phyloP scores from a whole-genome alignment of 805 yeast species.

The Candida odintsovae region DNA sequence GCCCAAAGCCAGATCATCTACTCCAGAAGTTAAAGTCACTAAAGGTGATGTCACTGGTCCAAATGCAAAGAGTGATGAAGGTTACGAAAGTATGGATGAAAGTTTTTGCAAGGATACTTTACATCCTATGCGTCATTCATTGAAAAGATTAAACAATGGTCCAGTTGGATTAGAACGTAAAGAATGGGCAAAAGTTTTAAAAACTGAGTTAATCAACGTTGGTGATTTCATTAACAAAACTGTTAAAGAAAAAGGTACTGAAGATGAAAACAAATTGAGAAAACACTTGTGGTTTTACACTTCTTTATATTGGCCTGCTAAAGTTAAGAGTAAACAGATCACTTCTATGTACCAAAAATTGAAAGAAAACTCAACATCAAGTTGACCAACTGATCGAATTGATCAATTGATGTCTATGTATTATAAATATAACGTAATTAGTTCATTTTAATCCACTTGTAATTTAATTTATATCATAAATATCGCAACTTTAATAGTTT shows the following conservation, averaged over 20 bases:
- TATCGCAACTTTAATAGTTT: no score
- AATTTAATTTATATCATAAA: no score
- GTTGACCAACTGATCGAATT: neutral
- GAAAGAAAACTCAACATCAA: constrained; percentile 20
- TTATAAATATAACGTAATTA: no score
- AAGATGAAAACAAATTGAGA: constrained; percentile 34
- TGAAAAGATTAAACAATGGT: constrained; percentile 64
- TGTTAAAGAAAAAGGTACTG: constrained; percentile 23
- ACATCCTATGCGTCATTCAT: constrained; percentile 62
- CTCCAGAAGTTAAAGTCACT: constrained; percentile 2
- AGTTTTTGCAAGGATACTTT: constrained; percentile 52
- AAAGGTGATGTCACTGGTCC: constrained; percentile 1
- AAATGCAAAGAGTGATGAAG: constrained; percentile 27
- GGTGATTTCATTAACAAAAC: constrained; percentile 62
- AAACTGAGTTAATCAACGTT: constrained; percentile 60
- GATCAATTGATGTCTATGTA: neutral
- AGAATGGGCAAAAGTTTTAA: constrained; percentile 70
- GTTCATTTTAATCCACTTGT: neutral
- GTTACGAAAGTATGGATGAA: constrained; percentile 78
- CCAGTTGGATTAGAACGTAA: constrained; percentile 65
- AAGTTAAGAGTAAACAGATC: constrained; percentile 69
- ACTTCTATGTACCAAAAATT: constrained; percentile 70
- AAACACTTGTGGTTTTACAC: constrained; percentile 84
- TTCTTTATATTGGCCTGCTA: constrained; percentile 80
- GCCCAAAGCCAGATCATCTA: constrained; percentile 6